Evolutionary conservation across 164 flowering plant genomes (phyloP).

Genomic region (Chimonanthus praecox): DNA sequence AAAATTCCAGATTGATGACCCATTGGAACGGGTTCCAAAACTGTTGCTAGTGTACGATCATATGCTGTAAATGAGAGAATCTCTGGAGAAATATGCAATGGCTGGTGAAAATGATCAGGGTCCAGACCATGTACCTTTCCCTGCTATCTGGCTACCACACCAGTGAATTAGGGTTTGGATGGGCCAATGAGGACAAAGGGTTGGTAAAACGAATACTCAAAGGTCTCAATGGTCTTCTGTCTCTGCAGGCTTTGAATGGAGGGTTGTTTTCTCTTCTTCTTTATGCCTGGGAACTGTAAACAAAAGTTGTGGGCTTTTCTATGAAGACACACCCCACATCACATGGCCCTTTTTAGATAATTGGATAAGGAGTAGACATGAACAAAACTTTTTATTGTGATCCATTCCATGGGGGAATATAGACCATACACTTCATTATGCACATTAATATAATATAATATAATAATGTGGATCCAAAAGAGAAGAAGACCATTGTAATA

Average conservation of each 20-base stretch:
- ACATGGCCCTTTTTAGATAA: constrained; percentile 1
- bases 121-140: neutral
- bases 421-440: neutral
- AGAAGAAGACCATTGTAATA: neutral
- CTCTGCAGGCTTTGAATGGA: constrained; percentile 14
- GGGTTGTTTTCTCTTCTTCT: constrained; percentile 7
- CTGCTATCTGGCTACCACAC: neutral
- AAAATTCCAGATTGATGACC: neutral
- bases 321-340: constrained; percentile 8
- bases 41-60: neutral
- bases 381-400: neutral
- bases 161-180: constrained; percentile 4
- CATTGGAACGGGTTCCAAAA: neutral
- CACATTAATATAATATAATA: neutral
- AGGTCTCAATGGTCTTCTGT: neutral
- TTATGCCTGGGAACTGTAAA: constrained; percentile 27
- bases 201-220: constrained; percentile 7
- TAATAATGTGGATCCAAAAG: neutral
- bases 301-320: constrained; percentile 24
- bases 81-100: neutral
- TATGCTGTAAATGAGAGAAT: neutral
- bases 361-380: neutral
- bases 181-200: constrained; percentile 11
- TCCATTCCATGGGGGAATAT: neutral
- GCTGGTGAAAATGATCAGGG: neutral